Evolutionary conservation across 129 eudicot species (phyloP).

Genomic region (Scalesia atractyloides): DNA sequence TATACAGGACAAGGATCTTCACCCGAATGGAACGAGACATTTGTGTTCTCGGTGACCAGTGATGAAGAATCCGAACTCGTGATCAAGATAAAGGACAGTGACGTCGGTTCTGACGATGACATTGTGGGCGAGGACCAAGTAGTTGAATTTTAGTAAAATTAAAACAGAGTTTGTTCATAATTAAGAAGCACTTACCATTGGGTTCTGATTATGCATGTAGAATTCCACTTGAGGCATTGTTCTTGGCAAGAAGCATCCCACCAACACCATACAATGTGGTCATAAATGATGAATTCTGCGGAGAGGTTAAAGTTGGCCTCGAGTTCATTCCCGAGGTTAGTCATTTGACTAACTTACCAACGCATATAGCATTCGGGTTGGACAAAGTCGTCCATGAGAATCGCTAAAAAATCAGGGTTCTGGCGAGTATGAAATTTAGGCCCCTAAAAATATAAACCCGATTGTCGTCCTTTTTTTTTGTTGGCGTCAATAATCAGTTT

Average conservation of each 20-base stretch:
- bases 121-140: constrained; percentile 75
- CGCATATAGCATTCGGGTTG: background rate
- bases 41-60: constrained; percentile 46
- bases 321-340: constrained; percentile 76
- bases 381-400: too few species aligned
- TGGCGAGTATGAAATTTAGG: too few species aligned
- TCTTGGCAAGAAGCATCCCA: constrained; percentile 61
- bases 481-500: too few species aligned
- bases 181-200: background rate
- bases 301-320: constrained; percentile 73
- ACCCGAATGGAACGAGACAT: constrained; percentile 86
- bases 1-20: constrained; percentile 67
- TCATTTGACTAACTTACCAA: constrained; percentile 2
- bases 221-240: constrained; percentile 58
- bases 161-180: background rate
- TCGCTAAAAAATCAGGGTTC: too few species aligned
- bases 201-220: constrained; percentile 37
- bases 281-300: constrained; percentile 60
- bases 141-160: constrained; percentile 16
- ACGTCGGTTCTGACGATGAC: constrained; percentile 55
- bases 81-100: constrained; percentile 70
- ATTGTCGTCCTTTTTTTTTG: too few species aligned
- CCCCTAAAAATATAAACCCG: too few species aligned
- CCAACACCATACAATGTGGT: constrained; percentile 71
- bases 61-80: constrained; percentile 51